Evolutionary conservation across 805 yeast species (phyloP).

Genomic region (Candida ortonii): DNA sequence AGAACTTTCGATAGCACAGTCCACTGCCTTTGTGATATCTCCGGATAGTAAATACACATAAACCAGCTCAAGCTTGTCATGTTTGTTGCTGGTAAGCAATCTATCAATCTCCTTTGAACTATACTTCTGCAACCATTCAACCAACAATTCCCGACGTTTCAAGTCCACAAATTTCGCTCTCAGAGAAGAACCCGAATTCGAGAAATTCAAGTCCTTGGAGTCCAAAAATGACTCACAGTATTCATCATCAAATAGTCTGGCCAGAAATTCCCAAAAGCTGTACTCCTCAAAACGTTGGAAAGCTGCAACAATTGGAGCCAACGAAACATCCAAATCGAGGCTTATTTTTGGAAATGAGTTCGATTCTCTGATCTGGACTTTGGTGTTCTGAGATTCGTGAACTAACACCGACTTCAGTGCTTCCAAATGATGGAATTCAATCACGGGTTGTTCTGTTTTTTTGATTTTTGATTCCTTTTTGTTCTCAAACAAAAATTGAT

Average conservation of each 20-base stretch:
- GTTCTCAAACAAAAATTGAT: slow-evolving; percentile 20
- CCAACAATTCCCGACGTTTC: slow-evolving; percentile 44
- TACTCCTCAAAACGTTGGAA: slow-evolving; percentile 22
- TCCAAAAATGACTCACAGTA: slow-evolving; percentile 18
- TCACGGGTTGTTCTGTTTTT: slow-evolving; percentile 8
- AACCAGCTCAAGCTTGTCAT: slow-evolving; percentile 48
- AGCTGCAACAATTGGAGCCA: slow-evolving; percentile 28
- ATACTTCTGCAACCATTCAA: slow-evolving; percentile 54
- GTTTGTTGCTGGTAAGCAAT: slow-evolving; percentile 23
- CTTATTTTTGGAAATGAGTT: slow-evolving; percentile 39
- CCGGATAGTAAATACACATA: slow-evolving; percentile 51
- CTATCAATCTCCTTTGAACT: slow-evolving; percentile 36
- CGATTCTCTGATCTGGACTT: slow-evolving; percentile 7
- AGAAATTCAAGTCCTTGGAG: slow-evolving; percentile 6
- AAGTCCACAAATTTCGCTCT: slow-evolving; percentile 17
- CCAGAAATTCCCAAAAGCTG: slow-evolving; percentile 53
- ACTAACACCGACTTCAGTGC: slow-evolving; percentile 12
- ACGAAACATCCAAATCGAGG: slow-evolving; percentile 29
- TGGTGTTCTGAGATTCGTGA: slow-evolving; percentile 12
- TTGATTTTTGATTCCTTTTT: slow-evolving; percentile 14
- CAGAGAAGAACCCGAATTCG: slow-evolving; percentile 9
- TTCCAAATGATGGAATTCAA: slow-evolving; percentile 7
- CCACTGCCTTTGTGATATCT: slow-evolving; percentile 59
- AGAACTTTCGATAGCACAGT: slow-evolving; percentile 54
- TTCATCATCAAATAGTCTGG: slow-evolving; percentile 56